phyloP scores from a whole-genome alignment of 1,284 basidiomycete genomes.

The Fomitopsis pinicola region DNA sequence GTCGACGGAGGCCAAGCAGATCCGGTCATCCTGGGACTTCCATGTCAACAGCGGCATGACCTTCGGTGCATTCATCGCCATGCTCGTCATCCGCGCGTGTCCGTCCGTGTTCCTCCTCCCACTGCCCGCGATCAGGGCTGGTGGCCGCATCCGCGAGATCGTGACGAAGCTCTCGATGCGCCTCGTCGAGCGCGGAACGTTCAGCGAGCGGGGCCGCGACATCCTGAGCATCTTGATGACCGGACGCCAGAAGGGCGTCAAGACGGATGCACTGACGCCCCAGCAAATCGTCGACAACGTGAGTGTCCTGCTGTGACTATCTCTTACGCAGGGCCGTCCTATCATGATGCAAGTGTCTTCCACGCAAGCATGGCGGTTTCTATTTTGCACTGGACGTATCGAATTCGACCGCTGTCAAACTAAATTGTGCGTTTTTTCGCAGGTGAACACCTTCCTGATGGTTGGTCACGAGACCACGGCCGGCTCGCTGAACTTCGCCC shows the following conservation, averaged over 20 bases:
- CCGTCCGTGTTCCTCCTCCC: conserved; percentile 19
- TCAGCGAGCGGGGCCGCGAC: conserved; percentile 19
- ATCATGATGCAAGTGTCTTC: no score
- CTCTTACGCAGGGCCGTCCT: neutral
- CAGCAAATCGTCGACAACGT: conserved; percentile 26
- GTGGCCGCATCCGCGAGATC: conserved; percentile 22
- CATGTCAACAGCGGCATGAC: conserved; percentile 21
- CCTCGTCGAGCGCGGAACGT: conserved; percentile 15
- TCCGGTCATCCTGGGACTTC: conserved; percentile 19
- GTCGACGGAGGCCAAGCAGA: conserved; percentile 19
- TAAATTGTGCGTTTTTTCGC: neutral
- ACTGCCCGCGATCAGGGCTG: conserved; percentile 19
- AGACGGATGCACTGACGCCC: conserved; percentile 13
- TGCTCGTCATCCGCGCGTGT: conserved; percentile 22
- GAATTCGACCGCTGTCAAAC: neutral
- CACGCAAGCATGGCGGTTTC: neutral
- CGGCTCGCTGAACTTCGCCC: conserved; percentile 26
- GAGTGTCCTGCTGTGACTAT: neutral
- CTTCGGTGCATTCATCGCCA: conserved; percentile 21
- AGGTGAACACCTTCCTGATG: conserved; percentile 25
- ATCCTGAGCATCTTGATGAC: conserved; percentile 21
- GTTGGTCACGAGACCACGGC: conserved; percentile 33
- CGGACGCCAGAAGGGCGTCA: conserved; percentile 10
- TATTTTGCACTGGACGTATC: neutral
- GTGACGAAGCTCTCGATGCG: conserved; percentile 19